These are phyloP conservation scores for Septoria petroselini DNA, from an alignment of 2,329 filamentous ascomycete species.

Conservation along the genomic window DNA sequence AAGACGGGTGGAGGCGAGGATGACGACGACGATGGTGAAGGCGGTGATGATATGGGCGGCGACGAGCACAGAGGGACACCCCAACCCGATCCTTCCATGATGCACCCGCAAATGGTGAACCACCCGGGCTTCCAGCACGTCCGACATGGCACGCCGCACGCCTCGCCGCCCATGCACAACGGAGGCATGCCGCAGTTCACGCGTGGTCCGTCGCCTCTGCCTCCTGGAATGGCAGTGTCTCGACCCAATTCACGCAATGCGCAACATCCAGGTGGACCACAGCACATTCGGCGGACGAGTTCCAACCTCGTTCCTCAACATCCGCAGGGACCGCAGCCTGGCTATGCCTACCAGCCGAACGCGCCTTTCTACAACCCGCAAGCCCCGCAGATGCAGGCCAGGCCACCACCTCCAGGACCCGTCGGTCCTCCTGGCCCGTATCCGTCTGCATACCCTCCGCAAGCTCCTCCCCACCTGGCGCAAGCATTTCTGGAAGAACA, in stretches of 20 bases:
- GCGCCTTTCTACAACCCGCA: slow-evolving; percentile 72
- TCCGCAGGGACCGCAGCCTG: slow-evolving; percentile 46
- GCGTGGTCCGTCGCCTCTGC: slow-evolving; percentile 78
- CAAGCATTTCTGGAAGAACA: slow-evolving; percentile 75
- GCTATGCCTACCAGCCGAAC: slow-evolving; percentile 80
- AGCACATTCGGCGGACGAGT: slow-evolving; percentile 66
- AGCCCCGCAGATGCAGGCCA: slow-evolving; percentile 51
- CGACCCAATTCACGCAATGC: slow-evolving; percentile 78
- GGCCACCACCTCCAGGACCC: slow-evolving; percentile 31
- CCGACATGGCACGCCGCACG: slow-evolving; percentile 76
- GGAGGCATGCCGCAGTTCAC: slow-evolving; percentile 64
- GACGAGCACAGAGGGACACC: slow-evolving; percentile 65
- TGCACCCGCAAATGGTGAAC: slow-evolving; percentile 45
- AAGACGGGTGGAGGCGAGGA: slow-evolving; percentile 70
- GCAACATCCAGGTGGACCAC: slow-evolving; percentile 55
- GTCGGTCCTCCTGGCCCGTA: slow-evolving; percentile 28
- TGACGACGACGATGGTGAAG: slow-evolving; percentile 69
- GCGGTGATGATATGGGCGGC: slow-evolving; percentile 49
- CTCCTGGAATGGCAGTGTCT: slow-evolving; percentile 60
- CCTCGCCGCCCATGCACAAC: slow-evolving; percentile 82
- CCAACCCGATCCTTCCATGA: slow-evolving; percentile 60
- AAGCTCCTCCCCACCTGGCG: slow-evolving; percentile 50
- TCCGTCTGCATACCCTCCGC: slow-evolving; percentile 33
- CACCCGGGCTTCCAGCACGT: slow-evolving; percentile 73
- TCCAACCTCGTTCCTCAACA: slow-evolving; percentile 68